Percentiles rank a stretch among this genome's conserved stretches.
phyloP scores from a whole-genome alignment of 495 filamentous ascomycete genomes.

The Lasiosphaeria hispida region DNA sequence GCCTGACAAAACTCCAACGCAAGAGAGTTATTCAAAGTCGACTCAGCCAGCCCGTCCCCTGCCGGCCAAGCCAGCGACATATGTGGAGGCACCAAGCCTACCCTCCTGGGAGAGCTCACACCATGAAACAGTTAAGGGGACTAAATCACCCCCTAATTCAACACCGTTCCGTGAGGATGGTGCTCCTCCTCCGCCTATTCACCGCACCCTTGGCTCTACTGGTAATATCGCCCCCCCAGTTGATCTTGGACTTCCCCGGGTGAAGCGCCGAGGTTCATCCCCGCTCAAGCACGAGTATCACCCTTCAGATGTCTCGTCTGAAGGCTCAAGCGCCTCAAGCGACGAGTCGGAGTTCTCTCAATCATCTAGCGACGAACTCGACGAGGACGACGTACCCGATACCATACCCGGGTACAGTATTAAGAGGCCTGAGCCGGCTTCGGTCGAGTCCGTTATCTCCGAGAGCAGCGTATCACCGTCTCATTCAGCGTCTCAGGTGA shows the following conservation, averaged over 20 bases:
- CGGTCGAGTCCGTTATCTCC: conserved; percentile 33
- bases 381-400: conserved; percentile 50
- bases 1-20: conserved; percentile 32
- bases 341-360: conserved; percentile 44
- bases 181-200: conserved; percentile 50
- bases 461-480: conserved; percentile 64
- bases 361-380: conserved; percentile 51
- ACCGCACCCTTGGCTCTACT: conserved; percentile 47
- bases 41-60: neutral
- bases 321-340: conserved; percentile 47
- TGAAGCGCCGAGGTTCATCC: conserved; percentile 77
- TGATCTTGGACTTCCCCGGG: conserved; percentile 37
- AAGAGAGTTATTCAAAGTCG: conserved; percentile 25
- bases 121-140: conserved; percentile 35
- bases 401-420: conserved; percentile 50
- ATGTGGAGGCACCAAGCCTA: conserved; percentile 2
- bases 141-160: conserved; percentile 45
- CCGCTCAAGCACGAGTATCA: conserved; percentile 97
- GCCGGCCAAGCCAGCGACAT: neutral
- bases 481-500: conserved; percentile 70
- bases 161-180: conserved; percentile 41
- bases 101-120: conserved; percentile 23
- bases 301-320: conserved; percentile 69
- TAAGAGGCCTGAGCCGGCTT: conserved; percentile 26
- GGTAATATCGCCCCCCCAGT: conserved; percentile 51